Conservation (phyloP, 2,329 filamentous ascomycete genomes). For the Nemania sp. region DNA sequence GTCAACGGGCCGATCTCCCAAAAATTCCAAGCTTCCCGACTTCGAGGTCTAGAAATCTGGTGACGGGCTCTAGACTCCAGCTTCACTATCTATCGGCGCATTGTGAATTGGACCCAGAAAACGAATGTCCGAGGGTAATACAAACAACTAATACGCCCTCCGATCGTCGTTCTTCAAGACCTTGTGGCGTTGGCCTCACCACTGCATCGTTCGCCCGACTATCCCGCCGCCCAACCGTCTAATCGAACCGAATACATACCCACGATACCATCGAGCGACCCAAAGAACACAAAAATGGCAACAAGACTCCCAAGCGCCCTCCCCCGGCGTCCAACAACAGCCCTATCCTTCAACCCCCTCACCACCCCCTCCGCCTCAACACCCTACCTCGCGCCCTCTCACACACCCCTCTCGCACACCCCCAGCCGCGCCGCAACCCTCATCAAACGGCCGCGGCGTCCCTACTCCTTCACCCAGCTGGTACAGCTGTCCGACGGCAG, state of each 20-base stretch:
- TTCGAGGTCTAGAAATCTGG: conserved; percentile 28
- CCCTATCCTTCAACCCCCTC: conserved; percentile 36
- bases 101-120: conserved; percentile 14
- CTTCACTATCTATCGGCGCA: conserved; percentile 5
- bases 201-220: neutral
- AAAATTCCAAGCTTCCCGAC: conserved; percentile 22
- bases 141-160: neutral
- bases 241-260: neutral
- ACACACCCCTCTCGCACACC: conserved; percentile 51
- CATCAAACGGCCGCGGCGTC: conserved; percentile 86
- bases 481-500: conserved; percentile 92
- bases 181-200: neutral
- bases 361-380: neutral
- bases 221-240: neutral
- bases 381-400: conserved; percentile 28
- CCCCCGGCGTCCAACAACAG: conserved; percentile 47
- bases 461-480: conserved; percentile 98
- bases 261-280: neutral
- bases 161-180: neutral
- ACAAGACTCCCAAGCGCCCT: conserved; percentile 51
- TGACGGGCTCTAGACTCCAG: conserved; percentile 37
- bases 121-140: neutral
- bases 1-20: conserved; percentile 25
- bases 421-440: conserved; percentile 87
- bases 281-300: conserved; percentile 45